phyloP scores from a whole-genome alignment of 1,284 basidiomycete species.

The Singerocomus inundabilis region DNA sequence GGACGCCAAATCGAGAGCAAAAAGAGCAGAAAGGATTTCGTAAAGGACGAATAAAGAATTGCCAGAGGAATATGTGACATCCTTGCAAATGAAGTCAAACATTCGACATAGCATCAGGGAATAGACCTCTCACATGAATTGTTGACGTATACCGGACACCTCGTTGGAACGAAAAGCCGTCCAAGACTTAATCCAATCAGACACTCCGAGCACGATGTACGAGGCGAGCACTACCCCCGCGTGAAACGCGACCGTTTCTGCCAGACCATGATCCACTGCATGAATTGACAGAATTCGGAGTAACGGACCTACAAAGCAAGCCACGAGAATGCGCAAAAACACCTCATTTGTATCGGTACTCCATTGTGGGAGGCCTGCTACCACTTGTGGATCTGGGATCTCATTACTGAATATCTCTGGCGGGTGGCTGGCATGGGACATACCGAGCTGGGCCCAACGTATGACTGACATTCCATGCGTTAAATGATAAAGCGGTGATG shows the following conservation, averaged over 20 bases:
- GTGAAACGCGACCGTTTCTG: slow-evolving; percentile 76
- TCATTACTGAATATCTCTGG: slow-evolving; percentile 1
- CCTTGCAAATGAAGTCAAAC: slow-evolving; percentile 36
- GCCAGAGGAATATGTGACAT: slow-evolving; percentile 76
- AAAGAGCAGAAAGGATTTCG: slow-evolving; percentile 83
- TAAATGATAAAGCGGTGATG: slow-evolving; percentile 5
- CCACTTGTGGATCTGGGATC: slow-evolving; percentile 38
- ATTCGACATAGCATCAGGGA: not conserved
- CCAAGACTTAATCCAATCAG: slow-evolving; percentile 35
- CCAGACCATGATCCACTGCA: not conserved
- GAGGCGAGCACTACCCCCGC: slow-evolving; percentile 59
- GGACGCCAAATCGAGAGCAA: slow-evolving; percentile 83
- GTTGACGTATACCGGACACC: slow-evolving; percentile 54
- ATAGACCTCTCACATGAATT: slow-evolving; percentile 49
- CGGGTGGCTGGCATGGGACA: not conserved
- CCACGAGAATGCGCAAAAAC: slow-evolving; percentile 58
- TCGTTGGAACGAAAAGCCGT: slow-evolving; percentile 3
- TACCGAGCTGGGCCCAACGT: slow-evolving; percentile 70
- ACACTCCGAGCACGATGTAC: slow-evolving; percentile 45
- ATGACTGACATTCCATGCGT: slow-evolving; percentile 50
- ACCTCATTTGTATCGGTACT: slow-evolving; percentile 45
- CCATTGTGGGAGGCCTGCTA: slow-evolving; percentile 43
- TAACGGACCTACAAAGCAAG: slow-evolving; percentile 57
- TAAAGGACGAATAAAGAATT: slow-evolving; percentile 83
- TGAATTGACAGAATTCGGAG: not conserved